These are phyloP conservation scores for Nevesoporus exiguus DNA, from an alignment of 768 basidiomycete genomes.

Conservation along the genomic window DNA sequence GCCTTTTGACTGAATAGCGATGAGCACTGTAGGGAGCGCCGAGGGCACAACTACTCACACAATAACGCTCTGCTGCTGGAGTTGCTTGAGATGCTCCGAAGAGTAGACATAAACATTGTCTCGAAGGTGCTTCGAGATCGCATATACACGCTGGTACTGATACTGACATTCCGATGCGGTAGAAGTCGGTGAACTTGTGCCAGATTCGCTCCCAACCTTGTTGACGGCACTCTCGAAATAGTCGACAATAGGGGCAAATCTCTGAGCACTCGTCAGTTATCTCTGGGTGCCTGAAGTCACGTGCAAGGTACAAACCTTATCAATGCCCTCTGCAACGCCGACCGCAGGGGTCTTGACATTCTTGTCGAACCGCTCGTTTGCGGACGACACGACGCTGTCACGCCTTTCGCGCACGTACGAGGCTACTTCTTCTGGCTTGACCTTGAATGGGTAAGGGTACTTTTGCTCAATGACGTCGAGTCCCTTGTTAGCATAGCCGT, in stretches of 20 bases:
- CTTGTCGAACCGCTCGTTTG: conserved; percentile 64
- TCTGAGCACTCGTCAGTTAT: conserved; percentile 36
- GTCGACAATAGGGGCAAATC: conserved; percentile 72
- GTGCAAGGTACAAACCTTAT: conserved; percentile 60
- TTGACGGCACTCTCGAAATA: conserved; percentile 62
- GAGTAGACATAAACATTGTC: conserved; percentile 65
- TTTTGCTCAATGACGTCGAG: conserved; percentile 69
- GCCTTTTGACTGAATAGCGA: conserved; percentile 55
- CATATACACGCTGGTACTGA: conserved; percentile 74
- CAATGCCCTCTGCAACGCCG: conserved; percentile 62
- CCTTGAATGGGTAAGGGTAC: conserved; percentile 75
- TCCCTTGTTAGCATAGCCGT: conserved; percentile 69
- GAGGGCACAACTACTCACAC: conserved; percentile 44
- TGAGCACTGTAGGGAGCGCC: conserved; percentile 4
- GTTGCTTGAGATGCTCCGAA: conserved; percentile 65
- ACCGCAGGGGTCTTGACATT: conserved; percentile 61
- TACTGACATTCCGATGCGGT: conserved; percentile 56
- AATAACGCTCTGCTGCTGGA: conserved; percentile 61
- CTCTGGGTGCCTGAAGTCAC: conserved; percentile 15
- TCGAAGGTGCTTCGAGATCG: conserved; percentile 60
- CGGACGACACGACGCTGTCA: conserved; percentile 49
- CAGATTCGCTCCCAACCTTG: conserved; percentile 42
- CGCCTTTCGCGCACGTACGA: conserved; percentile 55
- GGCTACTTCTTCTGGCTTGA: conserved; percentile 67
- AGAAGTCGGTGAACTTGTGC: conserved; percentile 44